Evolutionary conservation across 305 asterid species (phyloP).

Genomic region (Fraxinus latifolia): DNA sequence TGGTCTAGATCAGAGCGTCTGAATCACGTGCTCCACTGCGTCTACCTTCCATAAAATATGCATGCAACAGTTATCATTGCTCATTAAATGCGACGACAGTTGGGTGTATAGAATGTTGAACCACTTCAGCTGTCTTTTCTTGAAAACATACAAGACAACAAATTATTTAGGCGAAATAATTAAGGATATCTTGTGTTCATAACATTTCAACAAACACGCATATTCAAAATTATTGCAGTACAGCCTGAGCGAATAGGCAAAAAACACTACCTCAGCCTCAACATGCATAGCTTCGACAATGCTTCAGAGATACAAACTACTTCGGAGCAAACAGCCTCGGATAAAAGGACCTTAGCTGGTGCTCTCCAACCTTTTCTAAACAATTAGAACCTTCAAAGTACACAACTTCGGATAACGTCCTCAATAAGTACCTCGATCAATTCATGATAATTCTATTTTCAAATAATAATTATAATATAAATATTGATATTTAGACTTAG

Average conservation of each 20-base stretch:
- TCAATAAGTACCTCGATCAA: background rate
- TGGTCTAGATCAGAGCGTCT: background rate
- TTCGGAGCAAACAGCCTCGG: background rate
- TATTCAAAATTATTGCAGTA: background rate
- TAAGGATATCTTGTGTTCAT: too few species aligned
- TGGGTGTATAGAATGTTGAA: too few species aligned
- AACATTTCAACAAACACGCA: too few species aligned
- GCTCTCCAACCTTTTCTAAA: background rate
- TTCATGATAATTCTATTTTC: background rate
- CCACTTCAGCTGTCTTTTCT: background rate
- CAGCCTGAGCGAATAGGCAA: background rate
- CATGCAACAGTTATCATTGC: background rate
- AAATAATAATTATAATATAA: too few species aligned
- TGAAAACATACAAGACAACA: background rate
- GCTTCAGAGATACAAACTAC: background rate
- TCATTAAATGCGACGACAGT: background rate
- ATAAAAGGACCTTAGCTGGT: too few species aligned
- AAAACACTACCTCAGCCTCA: background rate
- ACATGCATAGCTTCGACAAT: background rate
- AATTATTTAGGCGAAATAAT: too few species aligned
- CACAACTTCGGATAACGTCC: background rate
- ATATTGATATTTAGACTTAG: background rate
- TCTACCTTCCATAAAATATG: too few species aligned
- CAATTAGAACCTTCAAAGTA: background rate
- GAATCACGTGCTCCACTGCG: background rate